Evolutionary conservation across 306 rosid genomes (phyloP).

Genomic region (Phaseolus lunatus): DNA sequence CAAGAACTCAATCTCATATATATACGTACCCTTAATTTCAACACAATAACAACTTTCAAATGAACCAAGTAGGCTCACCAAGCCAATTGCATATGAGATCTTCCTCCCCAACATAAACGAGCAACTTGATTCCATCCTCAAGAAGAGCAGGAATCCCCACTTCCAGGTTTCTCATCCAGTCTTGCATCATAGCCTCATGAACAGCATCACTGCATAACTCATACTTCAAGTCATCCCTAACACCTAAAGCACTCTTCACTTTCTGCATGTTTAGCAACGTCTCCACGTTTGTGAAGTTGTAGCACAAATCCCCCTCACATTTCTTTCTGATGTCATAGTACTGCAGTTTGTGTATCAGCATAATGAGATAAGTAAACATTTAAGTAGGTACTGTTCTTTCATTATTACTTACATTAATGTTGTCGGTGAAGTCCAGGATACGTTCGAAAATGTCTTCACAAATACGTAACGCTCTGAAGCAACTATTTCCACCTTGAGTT

Average conservation of each 20-base stretch:
- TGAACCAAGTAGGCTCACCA: constrained; percentile 53
- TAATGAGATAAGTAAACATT: not conserved
- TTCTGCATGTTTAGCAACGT: constrained; percentile 53
- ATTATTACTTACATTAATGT: not conserved
- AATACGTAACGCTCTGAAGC: constrained; percentile 42
- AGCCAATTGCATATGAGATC: constrained; percentile 97
- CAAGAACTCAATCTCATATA: not conserved
- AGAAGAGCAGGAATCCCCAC: constrained; percentile 83
- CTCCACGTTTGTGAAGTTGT: constrained; percentile 81
- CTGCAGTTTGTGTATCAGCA: constrained; percentile 52
- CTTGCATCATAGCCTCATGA: constrained; percentile 58
- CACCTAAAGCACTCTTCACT: constrained; percentile 76
- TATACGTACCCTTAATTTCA: not conserved
- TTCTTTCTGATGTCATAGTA: constrained; percentile 82
- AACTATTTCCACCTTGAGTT: constrained; percentile 59
- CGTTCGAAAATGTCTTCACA: constrained; percentile 56
- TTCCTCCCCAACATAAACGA: constrained; percentile 89
- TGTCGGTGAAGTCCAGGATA: constrained; percentile 50
- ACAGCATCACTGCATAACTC: constrained; percentile 71
- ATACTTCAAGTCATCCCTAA: constrained; percentile 57
- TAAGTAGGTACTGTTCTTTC: too few species aligned
- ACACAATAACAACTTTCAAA: not conserved
- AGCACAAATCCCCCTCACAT: constrained; percentile 77
- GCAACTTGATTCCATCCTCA: constrained; percentile 82
- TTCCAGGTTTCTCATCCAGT: constrained; percentile 85